Base-by-base conservation (phyloP, 192 early-diverging fungal species). In the Linnemannia schmuckeri region DNA sequence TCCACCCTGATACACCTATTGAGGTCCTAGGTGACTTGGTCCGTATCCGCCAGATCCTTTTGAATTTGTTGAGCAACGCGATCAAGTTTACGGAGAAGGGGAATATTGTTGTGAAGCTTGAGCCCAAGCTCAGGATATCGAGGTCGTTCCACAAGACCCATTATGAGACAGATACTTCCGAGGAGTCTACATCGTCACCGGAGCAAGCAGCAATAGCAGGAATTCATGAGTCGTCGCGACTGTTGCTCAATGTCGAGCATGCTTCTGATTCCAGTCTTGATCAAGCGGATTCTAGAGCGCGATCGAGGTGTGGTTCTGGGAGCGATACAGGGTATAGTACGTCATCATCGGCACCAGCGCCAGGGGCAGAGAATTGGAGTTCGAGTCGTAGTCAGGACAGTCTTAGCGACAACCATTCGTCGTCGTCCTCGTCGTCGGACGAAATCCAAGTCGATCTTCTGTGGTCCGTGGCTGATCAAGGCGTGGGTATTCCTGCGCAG, bases 21-120 rank as follows among this genome's bases (percentile, higher is more conserved):
- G 77, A 82, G 20, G 81, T 92, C 4, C 69, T 90, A 40, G 91
- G 91, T 15, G 91, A 92, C 75, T 74, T 85, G 35, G 86, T 88
- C 30, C 87, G 91, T 42, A 83, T 92, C 42, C 77, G 90, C 17
- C 91, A 92, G 41, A 88, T 92, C 63, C 42, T 92, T 24, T 73
- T 92, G 12, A 92, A 92, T 57, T 72, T 91, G 72, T 70, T 91
- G 22, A 84, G 88, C 17, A 92, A 92, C 72, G 91, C 91, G 8
- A 88, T 91, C 77, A 92, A 92, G 74, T 91, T 90, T 54, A 90
- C 90, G 2, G 72, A 88, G 12, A 52, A 85, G 61, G 88, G 88
- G 0, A 79, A 84, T 13, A 82, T 89, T 46, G 68, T 82, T 22
- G 44, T 90, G 24, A 79, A 79, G 27, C 46, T 79, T 20, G 77